phyloP scores from a whole-genome alignment of 352 stramenopile species.

The Phytophthora cryptogea region DNA sequence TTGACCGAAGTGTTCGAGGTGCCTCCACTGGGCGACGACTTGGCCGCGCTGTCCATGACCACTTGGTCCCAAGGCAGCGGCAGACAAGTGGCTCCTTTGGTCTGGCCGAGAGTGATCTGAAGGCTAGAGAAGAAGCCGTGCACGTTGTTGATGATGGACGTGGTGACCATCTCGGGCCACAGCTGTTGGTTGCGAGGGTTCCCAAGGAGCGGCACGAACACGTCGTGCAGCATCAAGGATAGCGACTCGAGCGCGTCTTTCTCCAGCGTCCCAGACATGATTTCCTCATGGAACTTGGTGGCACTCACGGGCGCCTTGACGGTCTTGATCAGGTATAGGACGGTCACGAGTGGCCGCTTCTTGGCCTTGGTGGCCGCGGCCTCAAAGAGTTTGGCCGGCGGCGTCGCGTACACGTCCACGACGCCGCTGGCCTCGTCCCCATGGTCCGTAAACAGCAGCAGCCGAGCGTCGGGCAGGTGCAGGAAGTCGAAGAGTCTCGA shows the following conservation, averaged over 20 bases:
- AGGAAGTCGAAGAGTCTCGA: conserved; percentile 74
- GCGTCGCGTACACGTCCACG: conserved; percentile 68
- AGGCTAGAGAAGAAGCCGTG: conserved; percentile 84
- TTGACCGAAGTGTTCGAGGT: conserved; percentile 6
- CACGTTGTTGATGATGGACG: conserved; percentile 76
- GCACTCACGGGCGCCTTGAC: conserved; percentile 63
- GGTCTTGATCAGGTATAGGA: conserved; percentile 82
- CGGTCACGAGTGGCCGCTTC: conserved; percentile 41
- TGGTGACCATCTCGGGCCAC: conserved; percentile 85
- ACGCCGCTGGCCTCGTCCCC: conserved; percentile 54
- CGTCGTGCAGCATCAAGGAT: conserved; percentile 69
- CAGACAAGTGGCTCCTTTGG: conserved; percentile 80
- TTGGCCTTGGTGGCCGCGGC: conserved; percentile 20
- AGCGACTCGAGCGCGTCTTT: conserved; percentile 77
- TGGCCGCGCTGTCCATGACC: conserved; percentile 53
- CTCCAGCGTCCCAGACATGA: conserved; percentile 77
- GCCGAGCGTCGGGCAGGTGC: conserved; percentile 56
- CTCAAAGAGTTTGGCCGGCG: conserved; percentile 53
- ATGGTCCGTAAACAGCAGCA: conserved; percentile 78
- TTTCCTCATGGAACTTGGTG: conserved; percentile 69
- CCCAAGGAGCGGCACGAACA: conserved; percentile 75
- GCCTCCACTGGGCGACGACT: conserved; percentile 13
- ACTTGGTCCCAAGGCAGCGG: conserved; percentile 84
- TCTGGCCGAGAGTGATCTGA: conserved; percentile 89
- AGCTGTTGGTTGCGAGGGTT: conserved; percentile 79